A percentile compares a stretch with the other conserved stretches of the same genome.
Evolutionary conservation across 2,329 filamentous ascomycete species (phyloP).

Genomic region (Talaromyces sp.): DNA sequence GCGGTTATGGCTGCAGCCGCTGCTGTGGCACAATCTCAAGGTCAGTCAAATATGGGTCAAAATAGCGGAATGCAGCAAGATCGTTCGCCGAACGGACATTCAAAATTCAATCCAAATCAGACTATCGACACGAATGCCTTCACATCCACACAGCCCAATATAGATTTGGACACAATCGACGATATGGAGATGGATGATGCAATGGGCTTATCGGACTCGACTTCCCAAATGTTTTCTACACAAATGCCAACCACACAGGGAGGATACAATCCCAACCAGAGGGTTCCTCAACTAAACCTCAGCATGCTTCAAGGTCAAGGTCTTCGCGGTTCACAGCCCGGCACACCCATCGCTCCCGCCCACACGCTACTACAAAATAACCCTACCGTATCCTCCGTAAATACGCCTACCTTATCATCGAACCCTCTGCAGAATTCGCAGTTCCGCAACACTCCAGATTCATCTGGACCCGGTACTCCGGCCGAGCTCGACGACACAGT

Average conservation of each 20-base stretch:
- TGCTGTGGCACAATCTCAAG: slow-evolving; percentile 50
- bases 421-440: slow-evolving; percentile 63
- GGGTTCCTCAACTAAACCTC: slow-evolving; percentile 71
- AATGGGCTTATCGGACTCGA: slow-evolving; percentile 50
- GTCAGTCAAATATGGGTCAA: slow-evolving; percentile 42
- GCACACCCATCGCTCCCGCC: slow-evolving; percentile 73
- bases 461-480: slow-evolving; percentile 67
- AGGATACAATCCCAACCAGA: slow-evolving; percentile 55
- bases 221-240: slow-evolving; percentile 48
- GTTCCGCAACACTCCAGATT: slow-evolving; percentile 58
- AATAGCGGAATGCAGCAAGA: slow-evolving; percentile 35
- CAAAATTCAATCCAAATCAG: slow-evolving; percentile 36
- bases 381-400: slow-evolving; percentile 93
- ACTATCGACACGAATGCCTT: slow-evolving; percentile 25
- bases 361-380: slow-evolving; percentile 78
- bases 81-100: slow-evolving; percentile 35
- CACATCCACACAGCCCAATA: slow-evolving; percentile 13
- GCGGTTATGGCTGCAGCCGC: slow-evolving; percentile 46
- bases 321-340: slow-evolving; percentile 78
- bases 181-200: slow-evolving; percentile 97
- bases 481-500: slow-evolving; percentile 73
- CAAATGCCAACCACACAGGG: slow-evolving; percentile 60
- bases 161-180: slow-evolving; percentile 77
- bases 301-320: slow-evolving; percentile 72
- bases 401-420: slow-evolving; percentile 85